Evolutionary conservation across 2,329 filamentous ascomycete species (phyloP), one percentile per base, ranked within the genome.

Genomic region (Sphaerulina musiva): DNA sequence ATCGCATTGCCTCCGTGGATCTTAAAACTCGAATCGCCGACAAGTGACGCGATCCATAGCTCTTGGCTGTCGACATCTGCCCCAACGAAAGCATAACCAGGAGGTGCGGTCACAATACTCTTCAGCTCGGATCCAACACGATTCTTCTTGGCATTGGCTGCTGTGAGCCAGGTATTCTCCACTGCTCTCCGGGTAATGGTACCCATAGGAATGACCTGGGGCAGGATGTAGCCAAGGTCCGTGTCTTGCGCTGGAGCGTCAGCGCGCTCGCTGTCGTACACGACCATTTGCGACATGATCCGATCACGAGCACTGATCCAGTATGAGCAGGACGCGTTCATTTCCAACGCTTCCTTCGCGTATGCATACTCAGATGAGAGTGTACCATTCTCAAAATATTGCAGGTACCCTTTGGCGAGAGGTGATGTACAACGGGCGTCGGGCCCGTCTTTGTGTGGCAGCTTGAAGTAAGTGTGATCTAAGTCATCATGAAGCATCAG

Each of bases 261-360:
- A 1, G 67, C 67, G 7, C 62, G 53, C 43, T 95, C 84, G 34
- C 84, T 77, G 55, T 90, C 79, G 68, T 95, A 96, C 1, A 98
- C 87, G 1, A 95, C 91, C 79, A 97, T 88, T 67, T 98, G 93
- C n/a, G 85, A 87, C 78, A 76, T 92, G 71, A 98, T 98, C 47
- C 93, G 80, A 66, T 95, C 89, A 58, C 93, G 81, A 12, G 93
- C 91, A 65, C 89, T 95, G 64, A 98, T 97, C 93, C 95, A 98
- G 72, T 98, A 98, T 0, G 92, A 97, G 69, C 95, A 98, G 0
- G 90, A 95, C 0, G 93, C 90, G 64, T 98, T 98, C 93, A 98
- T 98, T 64, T 97, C 87, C 42, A 98, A 75, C 0, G 95, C 93
- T 69, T 95, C 90, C 67, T 95, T 97, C 0, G 93, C 93, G 65